phyloP scores from a whole-genome alignment of 768 basidiomycete species.

The Macrolepiota fuliginosa region DNA sequence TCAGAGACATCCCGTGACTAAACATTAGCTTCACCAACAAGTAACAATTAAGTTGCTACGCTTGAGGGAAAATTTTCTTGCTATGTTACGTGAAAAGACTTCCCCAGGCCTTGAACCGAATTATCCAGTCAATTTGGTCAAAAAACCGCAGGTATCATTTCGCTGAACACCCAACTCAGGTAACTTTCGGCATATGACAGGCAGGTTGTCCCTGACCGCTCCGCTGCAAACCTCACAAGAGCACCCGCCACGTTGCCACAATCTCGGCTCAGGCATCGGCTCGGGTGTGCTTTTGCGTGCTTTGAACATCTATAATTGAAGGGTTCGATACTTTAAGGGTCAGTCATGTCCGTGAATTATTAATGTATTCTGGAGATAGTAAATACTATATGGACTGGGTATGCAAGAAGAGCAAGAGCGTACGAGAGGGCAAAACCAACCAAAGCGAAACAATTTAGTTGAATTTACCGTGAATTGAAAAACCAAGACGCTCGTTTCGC shows the following conservation, averaged over 20 bases:
- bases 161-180: background rate
- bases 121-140: background rate
- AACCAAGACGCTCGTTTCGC: slow-evolving; percentile 94
- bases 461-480: slow-evolving; percentile 73
- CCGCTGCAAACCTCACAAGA: background rate
- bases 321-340: background rate
- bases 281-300: background rate
- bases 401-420: slow-evolving; percentile 18
- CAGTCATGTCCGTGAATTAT: background rate
- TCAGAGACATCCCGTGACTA: background rate
- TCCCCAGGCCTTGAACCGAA: background rate
- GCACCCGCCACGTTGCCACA: background rate
- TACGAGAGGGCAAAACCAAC: slow-evolving; percentile 10
- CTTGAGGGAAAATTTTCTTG: slow-evolving; percentile 3
- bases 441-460: background rate
- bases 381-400: slow-evolving; percentile 23
- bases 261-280: background rate
- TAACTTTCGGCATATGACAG: no score
- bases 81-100: slow-evolving; percentile 4
- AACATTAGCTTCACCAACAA: background rate
- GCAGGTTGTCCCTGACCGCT: background rate
- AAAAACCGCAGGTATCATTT: slow-evolving; percentile 9
- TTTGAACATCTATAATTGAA: background rate
- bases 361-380: slow-evolving; percentile 11
- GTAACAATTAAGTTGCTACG: background rate